phyloP scores from a whole-genome alignment of 2,329 filamentous ascomycete species.

The Ambrosiella beaveri region DNA sequence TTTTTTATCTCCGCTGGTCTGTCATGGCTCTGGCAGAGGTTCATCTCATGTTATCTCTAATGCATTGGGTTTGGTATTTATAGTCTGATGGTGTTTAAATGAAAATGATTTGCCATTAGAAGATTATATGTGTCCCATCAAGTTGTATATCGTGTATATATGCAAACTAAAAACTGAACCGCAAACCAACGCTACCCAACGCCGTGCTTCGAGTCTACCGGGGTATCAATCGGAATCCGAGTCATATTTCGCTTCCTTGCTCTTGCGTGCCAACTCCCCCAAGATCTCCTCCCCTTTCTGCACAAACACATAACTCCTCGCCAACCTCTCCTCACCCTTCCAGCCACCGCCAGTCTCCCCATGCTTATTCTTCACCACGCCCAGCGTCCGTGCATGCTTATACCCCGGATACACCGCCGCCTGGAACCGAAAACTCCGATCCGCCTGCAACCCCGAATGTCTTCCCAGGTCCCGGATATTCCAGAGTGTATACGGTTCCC shows the following conservation, averaged over 20 bases:
- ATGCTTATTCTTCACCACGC: conserved; percentile 35
- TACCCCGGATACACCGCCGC: conserved; percentile 55
- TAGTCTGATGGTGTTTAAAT: background rate
- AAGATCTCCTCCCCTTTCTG: conserved; percentile 33
- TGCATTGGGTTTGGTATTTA: background rate
- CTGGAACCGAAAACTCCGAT: conserved; percentile 53
- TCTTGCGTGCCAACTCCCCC: conserved; percentile 18
- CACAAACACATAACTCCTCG: conserved; percentile 46
- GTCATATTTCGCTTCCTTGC: conserved; percentile 20
- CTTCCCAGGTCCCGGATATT: conserved; percentile 77
- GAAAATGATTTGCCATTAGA: background rate
- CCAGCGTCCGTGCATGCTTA: conserved; percentile 53
- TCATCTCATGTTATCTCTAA: background rate
- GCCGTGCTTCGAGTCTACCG: too few relatives aligned
- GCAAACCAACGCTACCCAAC: too few relatives aligned
- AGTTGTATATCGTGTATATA: background rate
- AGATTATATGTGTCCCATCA: background rate
- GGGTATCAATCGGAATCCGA: conserved; percentile 16
- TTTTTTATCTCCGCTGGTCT: conserved; percentile 3
- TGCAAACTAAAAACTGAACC: background rate
- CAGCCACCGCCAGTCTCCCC: conserved; percentile 27
- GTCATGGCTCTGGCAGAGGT: background rate
- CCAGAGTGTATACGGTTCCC: conserved; percentile 89
- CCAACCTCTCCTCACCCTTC: conserved; percentile 26
- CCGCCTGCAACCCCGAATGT: conserved; percentile 54